These are phyloP conservation scores for Astragalus membranaceus DNA, from an alignment of 306 rosid genomes.

Conservation along the genomic window DNA sequence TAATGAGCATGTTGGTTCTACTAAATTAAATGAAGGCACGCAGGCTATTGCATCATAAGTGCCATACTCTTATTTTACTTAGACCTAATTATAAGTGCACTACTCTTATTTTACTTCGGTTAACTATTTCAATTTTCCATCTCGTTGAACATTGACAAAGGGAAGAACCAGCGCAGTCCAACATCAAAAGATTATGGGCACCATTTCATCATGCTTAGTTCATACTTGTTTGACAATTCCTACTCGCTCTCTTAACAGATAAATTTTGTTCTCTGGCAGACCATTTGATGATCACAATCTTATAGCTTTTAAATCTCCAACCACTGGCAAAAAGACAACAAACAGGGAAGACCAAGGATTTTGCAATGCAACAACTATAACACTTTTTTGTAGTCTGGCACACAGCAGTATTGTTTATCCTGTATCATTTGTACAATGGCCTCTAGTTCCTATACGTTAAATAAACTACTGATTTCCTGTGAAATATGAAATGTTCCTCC, in stretches of 20 bases:
- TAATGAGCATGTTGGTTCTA: background rate
- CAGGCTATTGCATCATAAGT: background rate
- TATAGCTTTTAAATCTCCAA: background rate
- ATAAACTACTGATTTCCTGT: slow-evolving; percentile 3
- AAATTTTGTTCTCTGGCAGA: background rate
- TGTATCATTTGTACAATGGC: background rate
- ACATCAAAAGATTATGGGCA: background rate
- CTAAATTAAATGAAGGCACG: slow-evolving; percentile 5
- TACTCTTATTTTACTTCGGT: background rate
- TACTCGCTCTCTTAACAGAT: background rate
- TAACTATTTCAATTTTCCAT: background rate
- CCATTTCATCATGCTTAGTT: background rate
- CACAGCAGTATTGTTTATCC: background rate
- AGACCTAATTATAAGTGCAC: background rate
- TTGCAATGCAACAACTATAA: background rate
- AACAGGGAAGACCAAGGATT: background rate
- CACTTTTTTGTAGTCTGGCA: background rate
- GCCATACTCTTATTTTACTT: background rate
- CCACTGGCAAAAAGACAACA: background rate
- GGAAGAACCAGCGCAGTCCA: background rate
- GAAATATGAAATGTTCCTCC: slow-evolving; percentile 6
- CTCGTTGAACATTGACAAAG: background rate
- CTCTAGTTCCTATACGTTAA: slow-evolving; percentile 4
- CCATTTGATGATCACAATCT: background rate
- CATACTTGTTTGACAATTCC: background rate